phyloP scores from a whole-genome alignment of 768 basidiomycete species.

The Amanita fuliginea region DNA sequence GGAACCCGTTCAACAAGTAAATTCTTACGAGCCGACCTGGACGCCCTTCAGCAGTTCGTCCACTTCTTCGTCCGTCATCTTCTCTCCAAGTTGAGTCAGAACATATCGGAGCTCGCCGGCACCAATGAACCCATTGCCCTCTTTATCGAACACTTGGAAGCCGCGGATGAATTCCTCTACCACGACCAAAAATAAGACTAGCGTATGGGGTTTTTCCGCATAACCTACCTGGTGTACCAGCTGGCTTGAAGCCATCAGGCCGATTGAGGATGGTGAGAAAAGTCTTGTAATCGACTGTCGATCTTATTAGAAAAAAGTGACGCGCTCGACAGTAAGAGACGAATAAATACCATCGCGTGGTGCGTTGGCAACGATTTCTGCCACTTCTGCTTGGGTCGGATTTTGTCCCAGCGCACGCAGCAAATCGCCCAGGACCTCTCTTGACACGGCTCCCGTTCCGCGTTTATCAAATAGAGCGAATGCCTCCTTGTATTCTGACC shows the following conservation, averaged over 20 bases:
- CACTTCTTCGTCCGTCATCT: conserved; percentile 96
- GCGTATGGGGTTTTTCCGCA: neutral
- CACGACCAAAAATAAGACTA: conserved; percentile 1
- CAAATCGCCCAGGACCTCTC: conserved; percentile 85
- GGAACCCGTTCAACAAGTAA: conserved; percentile 5
- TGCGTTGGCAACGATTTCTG: conserved; percentile 60
- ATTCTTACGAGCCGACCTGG: conserved; percentile 73
- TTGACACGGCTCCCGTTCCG: conserved; percentile 82
- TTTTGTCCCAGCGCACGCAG: conserved; percentile 94
- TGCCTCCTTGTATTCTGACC: conserved; percentile 89
- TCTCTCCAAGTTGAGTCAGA: conserved; percentile 93
- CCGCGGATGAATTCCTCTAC: conserved; percentile 98
- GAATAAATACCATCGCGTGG: conserved; percentile 66
- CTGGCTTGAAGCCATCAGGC: conserved; percentile 94
- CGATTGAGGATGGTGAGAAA: conserved; percentile 89
- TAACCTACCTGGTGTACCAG: conserved; percentile 75
- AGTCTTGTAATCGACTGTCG: conserved; percentile 79
- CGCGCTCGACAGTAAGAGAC: neutral
- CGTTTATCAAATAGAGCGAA: conserved; percentile 98
- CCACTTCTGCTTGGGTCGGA: conserved; percentile 97
- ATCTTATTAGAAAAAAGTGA: neutral
- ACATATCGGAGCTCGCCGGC: conserved; percentile 90
- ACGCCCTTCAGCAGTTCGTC: conserved; percentile 96
- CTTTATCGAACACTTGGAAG: conserved; percentile 98
- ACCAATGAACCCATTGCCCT: conserved; percentile 85